Base-by-base conservation (phyloP, 2,329 filamentous ascomycete species). In the Venturia aucupariae region DNA sequence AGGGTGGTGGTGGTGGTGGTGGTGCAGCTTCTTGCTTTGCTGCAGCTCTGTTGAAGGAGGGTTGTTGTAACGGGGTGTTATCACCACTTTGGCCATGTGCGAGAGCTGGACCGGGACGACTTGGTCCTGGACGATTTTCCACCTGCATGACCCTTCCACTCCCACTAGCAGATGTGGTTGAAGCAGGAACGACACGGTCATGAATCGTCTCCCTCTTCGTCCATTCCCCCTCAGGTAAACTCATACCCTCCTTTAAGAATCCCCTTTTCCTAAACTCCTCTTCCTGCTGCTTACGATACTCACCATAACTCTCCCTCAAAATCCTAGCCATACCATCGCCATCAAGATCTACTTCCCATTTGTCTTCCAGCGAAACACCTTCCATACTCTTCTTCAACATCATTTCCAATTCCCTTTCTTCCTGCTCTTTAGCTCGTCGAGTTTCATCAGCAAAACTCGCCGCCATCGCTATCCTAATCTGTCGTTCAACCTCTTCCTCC, bases 171-270 rank as follows among this genome's bases (percentile, higher is more conserved):
- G 15, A 2, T 35, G 51, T n/a, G 35, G 7, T 8, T 2, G 48
- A 7, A 13, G 4, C 13, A 32, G 27, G 2, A 38, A 17, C 11
- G 35, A 15, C 30, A 57, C 51, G 51, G 35, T 35, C 51, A 57
- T 57, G 27, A 57, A 57, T 35, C 51, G 27, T 57, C 51, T 57
- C 51, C 51, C 51, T 57, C 51, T 19, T 32, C 51, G 51, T 57
- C 51, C 51, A 57, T 19, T 35, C 51, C 15, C 30, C 51, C 13
- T 35, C 30, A 3, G 51, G 51, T 11, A 35, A 4, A 13, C 27
- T n/a, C 17, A 22, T 30, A 15, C 19, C 19, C 17, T 22, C 51
- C 15, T 4, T 8, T 7, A 35, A 15, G 8, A 38, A 35, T 30
- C 51, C 51, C 51, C 30, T 57, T 24, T 22, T 35, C 51, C 51